phyloP scores from a whole-genome alignment of 768 basidiomycete genomes.

The Kwoniella dendrophila region DNA sequence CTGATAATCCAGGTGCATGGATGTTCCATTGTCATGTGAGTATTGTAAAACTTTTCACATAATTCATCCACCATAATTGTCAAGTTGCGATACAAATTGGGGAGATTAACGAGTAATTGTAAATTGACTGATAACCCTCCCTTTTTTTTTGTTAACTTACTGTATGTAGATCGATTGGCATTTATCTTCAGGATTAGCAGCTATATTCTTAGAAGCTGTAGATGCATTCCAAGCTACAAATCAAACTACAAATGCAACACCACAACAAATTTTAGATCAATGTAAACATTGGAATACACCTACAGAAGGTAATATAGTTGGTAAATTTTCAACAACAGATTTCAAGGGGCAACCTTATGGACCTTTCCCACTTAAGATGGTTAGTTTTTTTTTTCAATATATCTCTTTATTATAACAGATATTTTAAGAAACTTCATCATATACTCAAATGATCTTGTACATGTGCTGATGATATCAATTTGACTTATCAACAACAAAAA shows the following conservation, averaged over 20 bases:
- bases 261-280: constrained; percentile 68
- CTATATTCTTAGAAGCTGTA: constrained; percentile 82
- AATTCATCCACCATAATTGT: no score
- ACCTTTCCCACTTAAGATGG: constrained; percentile 71
- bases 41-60: background rate
- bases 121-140: no score
- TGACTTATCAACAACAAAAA: no score
- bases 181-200: constrained; percentile 68
- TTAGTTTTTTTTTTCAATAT: constrained; percentile 58
- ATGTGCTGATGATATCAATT: constrained; percentile 12
- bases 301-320: constrained; percentile 82
- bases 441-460: no score
- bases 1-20: constrained; percentile 91
- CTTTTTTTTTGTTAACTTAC: background rate
- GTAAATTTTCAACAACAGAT: constrained; percentile 68
- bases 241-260: constrained; percentile 58
- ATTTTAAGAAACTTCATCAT: no score
- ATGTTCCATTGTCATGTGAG: constrained; percentile 62
- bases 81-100: no score
- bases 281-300: constrained; percentile 68
- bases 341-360: constrained; percentile 63
- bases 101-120: no score
- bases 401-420: no score
- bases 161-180: constrained; percentile 53
- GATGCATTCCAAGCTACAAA: constrained; percentile 62